Base-by-base conservation (phyloP, 148 eudicot genomes). In the Drosera capensis region DNA sequence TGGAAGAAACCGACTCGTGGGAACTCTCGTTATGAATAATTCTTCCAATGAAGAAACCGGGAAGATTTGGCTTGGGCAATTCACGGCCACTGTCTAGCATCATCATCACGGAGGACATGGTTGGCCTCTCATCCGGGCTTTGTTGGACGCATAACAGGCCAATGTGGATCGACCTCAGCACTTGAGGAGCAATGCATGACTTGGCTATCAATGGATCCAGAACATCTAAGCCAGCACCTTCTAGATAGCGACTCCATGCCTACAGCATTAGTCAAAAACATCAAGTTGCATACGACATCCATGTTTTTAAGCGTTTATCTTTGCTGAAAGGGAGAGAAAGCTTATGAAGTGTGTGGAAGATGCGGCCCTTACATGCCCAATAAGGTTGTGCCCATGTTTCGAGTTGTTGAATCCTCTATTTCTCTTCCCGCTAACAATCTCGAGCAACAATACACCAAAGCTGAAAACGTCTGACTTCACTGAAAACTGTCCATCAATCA, bases 121-220 rank as follows among this genome's bases (percentile, higher is more conserved):
- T n/a, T n/a, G n/a, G n/a, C n/a, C n/a, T 17, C 14, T 60, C 58
- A 5, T 60, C 58, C 17, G 65, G 58, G 17, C 45, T 28, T 26
- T 61, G 52, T 49, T 61, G 59, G 40, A 43, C 59, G 41, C 66
- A 61, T 42, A 53, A 23, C 49, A 61, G 38, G 1, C 59, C 59
- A 1, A 61, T 20, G 22, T 47, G 62, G 13, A 57, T 29, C 13
- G 8, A n/a, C 24, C 54, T 57, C 18, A 25, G 36, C 26, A 40
- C 31, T 48, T 57, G 20, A 12, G 23, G 25, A 9, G 47, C 30
- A 46, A 25, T 40, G 25, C 46, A 39, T 8, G 48, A 48, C 35
- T 40, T 21, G 20, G 20, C 31, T 17, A 40, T 40, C 28, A 11
- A 18, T 13, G 47, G 46, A 48, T 57, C 62, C 21, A 20, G 25